These are phyloP conservation scores for Mixia osmundae DNA, from an alignment of 1,284 basidiomycete species.

Conservation along the genomic window DNA sequence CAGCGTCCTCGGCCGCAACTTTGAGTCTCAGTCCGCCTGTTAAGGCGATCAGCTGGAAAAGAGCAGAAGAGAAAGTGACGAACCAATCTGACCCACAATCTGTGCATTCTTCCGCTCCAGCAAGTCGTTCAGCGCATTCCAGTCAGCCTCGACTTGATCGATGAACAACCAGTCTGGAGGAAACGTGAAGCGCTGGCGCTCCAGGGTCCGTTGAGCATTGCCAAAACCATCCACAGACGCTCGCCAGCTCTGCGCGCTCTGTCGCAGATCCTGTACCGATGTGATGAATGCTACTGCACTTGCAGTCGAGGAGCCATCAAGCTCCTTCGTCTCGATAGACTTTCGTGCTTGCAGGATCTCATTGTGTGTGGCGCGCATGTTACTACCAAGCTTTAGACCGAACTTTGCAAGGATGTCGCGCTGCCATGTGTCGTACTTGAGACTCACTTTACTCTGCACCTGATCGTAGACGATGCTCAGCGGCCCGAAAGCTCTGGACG, in stretches of 20 bases:
- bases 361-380: slow-evolving; percentile 92
- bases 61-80: slow-evolving; percentile 11
- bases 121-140: slow-evolving; percentile 96
- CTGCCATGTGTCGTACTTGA: slow-evolving; percentile 97
- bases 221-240: slow-evolving; percentile 87
- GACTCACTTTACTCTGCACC: slow-evolving; percentile 87
- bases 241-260: slow-evolving; percentile 82
- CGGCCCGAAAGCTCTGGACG: slow-evolving; percentile 58
- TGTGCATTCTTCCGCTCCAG: slow-evolving; percentile 92
- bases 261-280: slow-evolving; percentile 94
- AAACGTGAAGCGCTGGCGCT: slow-evolving; percentile 90
- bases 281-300: slow-evolving; percentile 97
- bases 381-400: slow-evolving; percentile 68
- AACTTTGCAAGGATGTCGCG: slow-evolving; percentile 76
- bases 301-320: slow-evolving; percentile 48
- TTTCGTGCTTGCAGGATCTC: slow-evolving; percentile 74
- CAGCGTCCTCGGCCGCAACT: slow-evolving; percentile 98
- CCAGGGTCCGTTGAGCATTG: slow-evolving; percentile 84
- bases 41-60: background rate
- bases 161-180: slow-evolving; percentile 94
- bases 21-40: slow-evolving; percentile 84
- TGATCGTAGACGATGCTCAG: slow-evolving; percentile 92
- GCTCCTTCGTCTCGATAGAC: slow-evolving; percentile 75
- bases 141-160: slow-evolving; percentile 89
- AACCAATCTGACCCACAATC: slow-evolving; percentile 89